Conservation (phyloP, 2,329 filamentous ascomycete genomes). For the Harringtonia lauricola region DNA sequence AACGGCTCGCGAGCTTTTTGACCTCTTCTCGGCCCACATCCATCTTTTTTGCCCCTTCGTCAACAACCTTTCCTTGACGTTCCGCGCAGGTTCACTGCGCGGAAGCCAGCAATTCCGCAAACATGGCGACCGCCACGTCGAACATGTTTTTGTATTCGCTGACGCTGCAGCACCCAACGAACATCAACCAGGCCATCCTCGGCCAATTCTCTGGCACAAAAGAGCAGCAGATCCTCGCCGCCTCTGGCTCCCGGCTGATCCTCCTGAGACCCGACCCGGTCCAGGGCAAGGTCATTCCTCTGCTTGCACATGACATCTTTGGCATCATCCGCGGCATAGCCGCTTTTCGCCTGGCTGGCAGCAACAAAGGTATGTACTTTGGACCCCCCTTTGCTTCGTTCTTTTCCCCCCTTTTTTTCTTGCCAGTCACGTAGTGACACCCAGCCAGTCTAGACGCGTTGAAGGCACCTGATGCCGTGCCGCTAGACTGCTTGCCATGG, state of each 20-base stretch:
- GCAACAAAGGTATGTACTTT: slow-evolving; percentile 74
- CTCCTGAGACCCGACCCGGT: slow-evolving; percentile 78
- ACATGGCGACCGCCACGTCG: slow-evolving; percentile 84
- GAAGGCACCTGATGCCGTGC: not conserved
- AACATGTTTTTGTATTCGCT: slow-evolving; percentile 98
- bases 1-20: too few species aligned
- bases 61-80: slow-evolving; percentile 6
- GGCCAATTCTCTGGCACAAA: slow-evolving; percentile 94
- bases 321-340: slow-evolving; percentile 87
- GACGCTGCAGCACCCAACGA: slow-evolving; percentile 86
- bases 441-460: slow-evolving; percentile 30
- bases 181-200: slow-evolving; percentile 79
- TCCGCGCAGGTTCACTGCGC: slow-evolving; percentile 40
- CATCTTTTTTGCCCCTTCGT: too few species aligned
- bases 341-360: slow-evolving; percentile 84
- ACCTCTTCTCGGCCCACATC: not conserved
- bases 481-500: not conserved
- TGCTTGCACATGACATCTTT: slow-evolving; percentile 89
- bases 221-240: slow-evolving; percentile 95
- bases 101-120: slow-evolving; percentile 25
- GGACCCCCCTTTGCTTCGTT: not conserved
- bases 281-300: slow-evolving; percentile 74
- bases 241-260: slow-evolving; percentile 79
- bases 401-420: slow-evolving; percentile 78
- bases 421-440: slow-evolving; percentile 69